Conservation (phyloP, 176 grass and related monocot genomes). For the Bromus sterilis region DNA sequence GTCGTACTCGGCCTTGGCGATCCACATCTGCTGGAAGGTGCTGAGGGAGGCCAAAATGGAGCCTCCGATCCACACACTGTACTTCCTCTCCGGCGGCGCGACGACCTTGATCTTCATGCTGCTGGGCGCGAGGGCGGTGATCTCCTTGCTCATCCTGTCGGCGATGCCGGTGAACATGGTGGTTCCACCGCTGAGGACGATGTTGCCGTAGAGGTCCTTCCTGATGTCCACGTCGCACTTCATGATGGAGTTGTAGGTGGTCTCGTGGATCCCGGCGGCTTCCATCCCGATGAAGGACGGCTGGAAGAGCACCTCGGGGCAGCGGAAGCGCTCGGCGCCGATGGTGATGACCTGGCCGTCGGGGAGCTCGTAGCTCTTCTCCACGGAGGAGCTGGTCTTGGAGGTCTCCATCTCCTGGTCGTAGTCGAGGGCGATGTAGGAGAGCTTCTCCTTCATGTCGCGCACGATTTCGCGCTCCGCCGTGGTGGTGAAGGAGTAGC, state of each 20-base stretch:
- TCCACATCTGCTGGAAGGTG: constrained; percentile 78
- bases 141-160: constrained; percentile 72
- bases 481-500: constrained; percentile 61
- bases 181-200: constrained; percentile 52
- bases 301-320: constrained; percentile 65
- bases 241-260: constrained; percentile 68
- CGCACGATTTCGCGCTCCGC: constrained; percentile 50
- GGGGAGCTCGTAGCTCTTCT: constrained; percentile 52
- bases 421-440: constrained; percentile 50
- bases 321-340: constrained; percentile 52
- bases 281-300: constrained; percentile 65
- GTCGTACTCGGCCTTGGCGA: constrained; percentile 63
- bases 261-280: constrained; percentile 53
- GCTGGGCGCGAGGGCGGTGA: constrained; percentile 47
- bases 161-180: constrained; percentile 61
- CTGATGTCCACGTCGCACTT: constrained; percentile 66
- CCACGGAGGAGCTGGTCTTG: constrained; percentile 32
- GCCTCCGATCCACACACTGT: constrained; percentile 58
- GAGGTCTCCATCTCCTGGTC: constrained; percentile 45
- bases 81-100: constrained; percentile 57
- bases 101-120: constrained; percentile 74
- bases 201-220: constrained; percentile 65
- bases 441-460: constrained; percentile 51
- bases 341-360: constrained; percentile 65
- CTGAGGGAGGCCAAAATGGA: constrained; percentile 59